phyloP scores from a whole-genome alignment of 345 rosid species.

The Passiflora organensis region DNA sequence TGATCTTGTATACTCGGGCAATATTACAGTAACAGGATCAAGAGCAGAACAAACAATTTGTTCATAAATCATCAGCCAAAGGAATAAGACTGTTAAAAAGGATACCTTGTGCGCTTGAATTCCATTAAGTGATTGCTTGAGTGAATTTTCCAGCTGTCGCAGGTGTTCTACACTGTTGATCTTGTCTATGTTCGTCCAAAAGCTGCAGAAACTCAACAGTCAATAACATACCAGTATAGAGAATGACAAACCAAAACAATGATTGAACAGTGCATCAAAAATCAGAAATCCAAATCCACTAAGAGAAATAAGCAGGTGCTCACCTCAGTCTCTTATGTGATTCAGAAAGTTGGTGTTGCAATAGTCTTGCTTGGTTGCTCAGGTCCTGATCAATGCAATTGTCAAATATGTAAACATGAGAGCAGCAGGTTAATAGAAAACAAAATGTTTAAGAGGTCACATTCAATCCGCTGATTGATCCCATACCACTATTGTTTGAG shows the following conservation, averaged over 20 bases:
- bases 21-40: background rate
- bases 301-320: constrained; percentile 9
- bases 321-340: constrained; percentile 54
- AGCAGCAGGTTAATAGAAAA: constrained; percentile 7
- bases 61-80: constrained; percentile 1
- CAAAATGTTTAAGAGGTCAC: constrained; percentile 5
- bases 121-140: constrained; percentile 52
- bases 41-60: background rate
- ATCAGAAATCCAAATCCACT: constrained; percentile 3
- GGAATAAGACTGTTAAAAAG: background rate
- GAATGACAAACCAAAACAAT: background rate
- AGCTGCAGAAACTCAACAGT: constrained; percentile 36
- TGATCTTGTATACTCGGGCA: background rate
- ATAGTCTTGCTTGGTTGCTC: constrained; percentile 33
- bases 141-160: constrained; percentile 54
- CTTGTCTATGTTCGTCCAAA: constrained; percentile 57
- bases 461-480: background rate
- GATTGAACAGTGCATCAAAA: background rate
- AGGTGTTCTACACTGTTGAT: constrained; percentile 50
- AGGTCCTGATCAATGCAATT: constrained; percentile 37
- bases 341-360: constrained; percentile 50
- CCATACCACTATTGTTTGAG: constrained; percentile 26
- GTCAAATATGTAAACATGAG: constrained; percentile 9
- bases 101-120: constrained; percentile 54
- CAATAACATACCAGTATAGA: background rate